A percentile compares a stretch with the other conserved stretches of the same genome.
These are phyloP conservation scores for Thecaphora frezii DNA, from an alignment of 1,284 basidiomycete species.

Conservation along the genomic window DNA sequence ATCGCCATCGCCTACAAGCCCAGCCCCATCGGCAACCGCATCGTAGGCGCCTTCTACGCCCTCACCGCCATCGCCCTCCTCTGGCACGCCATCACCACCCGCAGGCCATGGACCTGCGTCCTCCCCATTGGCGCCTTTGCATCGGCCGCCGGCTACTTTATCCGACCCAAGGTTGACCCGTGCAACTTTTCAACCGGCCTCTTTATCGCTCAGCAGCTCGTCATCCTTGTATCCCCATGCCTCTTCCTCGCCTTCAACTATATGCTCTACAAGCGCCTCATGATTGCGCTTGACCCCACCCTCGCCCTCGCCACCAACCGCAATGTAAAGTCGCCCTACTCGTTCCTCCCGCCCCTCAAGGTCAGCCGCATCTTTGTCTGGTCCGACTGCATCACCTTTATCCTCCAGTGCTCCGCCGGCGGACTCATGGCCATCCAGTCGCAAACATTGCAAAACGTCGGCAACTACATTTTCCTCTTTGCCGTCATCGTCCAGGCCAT, in stretches of 20 bases:
- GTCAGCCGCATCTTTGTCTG: not conserved
- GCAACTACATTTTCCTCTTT: not conserved
- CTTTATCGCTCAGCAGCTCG: not conserved
- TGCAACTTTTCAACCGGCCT: not conserved
- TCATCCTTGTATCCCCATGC: not conserved
- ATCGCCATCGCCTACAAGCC: too few relatives aligned
- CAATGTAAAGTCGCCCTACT: not conserved
- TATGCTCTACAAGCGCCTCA: not conserved
- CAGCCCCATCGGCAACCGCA: not conserved
- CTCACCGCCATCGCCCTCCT: not conserved
- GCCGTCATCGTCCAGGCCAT: not conserved
- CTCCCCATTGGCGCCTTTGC: not conserved
- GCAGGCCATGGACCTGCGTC: not conserved
- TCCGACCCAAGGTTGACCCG: not conserved
- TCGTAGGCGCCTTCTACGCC: not conserved
- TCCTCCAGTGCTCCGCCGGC: not conserved
- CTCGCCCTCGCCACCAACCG: too few relatives aligned
- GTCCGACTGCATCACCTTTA: not conserved
- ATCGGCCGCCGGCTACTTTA: not conserved
- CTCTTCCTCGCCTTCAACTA: not conserved
- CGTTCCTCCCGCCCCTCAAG: not conserved
- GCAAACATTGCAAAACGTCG: not conserved
- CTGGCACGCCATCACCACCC: not conserved
- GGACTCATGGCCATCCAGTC: not conserved
- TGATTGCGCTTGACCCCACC: not conserved